These are phyloP conservation scores for Chaetomiaceae sp. DNA, from an alignment of 2,329 filamentous ascomycete genomes.

Conservation along the genomic window DNA sequence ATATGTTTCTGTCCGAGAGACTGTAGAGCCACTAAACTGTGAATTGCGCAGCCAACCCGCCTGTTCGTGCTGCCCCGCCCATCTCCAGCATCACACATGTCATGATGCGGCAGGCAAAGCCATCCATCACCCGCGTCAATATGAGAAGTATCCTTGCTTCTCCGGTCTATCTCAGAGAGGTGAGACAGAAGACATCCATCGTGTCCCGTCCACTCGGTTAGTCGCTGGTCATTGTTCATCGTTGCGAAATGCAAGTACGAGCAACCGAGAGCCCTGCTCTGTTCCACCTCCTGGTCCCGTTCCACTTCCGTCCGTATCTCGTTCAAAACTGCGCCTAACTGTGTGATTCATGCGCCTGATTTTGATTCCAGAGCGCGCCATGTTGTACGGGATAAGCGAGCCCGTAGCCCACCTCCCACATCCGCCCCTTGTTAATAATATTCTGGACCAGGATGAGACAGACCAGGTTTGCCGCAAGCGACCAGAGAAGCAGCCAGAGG, in stretches of 20 bases:
- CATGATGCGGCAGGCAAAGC: neutral
- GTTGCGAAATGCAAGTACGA: neutral
- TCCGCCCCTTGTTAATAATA: neutral
- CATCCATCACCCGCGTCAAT: neutral
- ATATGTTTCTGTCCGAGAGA: slow-evolving; percentile 7
- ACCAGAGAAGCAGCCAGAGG: slow-evolving; percentile 4
- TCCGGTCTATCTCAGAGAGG: slow-evolving; percentile 1
- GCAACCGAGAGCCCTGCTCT: neutral
- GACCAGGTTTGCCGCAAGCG: neutral
- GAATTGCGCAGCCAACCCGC: neutral
- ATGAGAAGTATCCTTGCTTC: slow-evolving; percentile 5
- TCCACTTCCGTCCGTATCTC: neutral
- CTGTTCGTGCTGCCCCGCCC: neutral
- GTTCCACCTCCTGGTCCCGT: neutral
- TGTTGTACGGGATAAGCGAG: too few relatives aligned
- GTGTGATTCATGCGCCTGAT: neutral
- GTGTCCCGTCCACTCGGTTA: neutral
- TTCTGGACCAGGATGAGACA: neutral
- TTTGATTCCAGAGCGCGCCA: neutral
- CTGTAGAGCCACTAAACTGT: slow-evolving; percentile 9
- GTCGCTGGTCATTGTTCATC: neutral
- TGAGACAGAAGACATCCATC: neutral
- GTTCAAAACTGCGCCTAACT: neutral
- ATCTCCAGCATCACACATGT: neutral
- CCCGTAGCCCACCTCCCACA: neutral